Conservation (phyloP, 768 basidiomycete species). For the Inosperma sp. region DNA sequence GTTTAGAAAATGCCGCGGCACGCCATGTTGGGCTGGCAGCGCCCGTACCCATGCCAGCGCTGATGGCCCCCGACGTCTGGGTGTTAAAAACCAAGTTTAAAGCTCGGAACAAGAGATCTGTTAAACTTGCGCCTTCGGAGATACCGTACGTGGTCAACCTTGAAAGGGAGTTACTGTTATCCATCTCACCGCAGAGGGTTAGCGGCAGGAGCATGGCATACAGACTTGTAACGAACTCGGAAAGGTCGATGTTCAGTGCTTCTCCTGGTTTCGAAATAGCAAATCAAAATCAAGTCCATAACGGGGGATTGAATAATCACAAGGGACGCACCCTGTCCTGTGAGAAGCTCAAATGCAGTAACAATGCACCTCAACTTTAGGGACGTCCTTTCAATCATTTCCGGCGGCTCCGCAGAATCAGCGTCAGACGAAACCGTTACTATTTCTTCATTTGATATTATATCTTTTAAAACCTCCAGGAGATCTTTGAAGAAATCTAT, state of each 20-base stretch:
- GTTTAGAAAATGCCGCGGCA: slow-evolving; percentile 89
- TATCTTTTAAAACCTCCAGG: slow-evolving; percentile 75
- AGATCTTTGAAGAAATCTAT: slow-evolving; percentile 98
- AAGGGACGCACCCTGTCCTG: slow-evolving; percentile 75
- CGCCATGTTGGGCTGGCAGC: slow-evolving; percentile 40
- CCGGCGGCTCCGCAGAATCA: slow-evolving; percentile 12
- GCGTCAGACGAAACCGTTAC: slow-evolving; percentile 14
- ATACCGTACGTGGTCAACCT: slow-evolving; percentile 13
- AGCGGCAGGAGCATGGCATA: slow-evolving; percentile 80
- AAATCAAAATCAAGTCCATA: neutral
- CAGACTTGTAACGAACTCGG: slow-evolving; percentile 79
- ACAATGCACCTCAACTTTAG: slow-evolving; percentile 80
- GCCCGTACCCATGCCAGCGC: neutral
- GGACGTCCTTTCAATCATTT: slow-evolving; percentile 38
- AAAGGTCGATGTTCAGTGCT: slow-evolving; percentile 93
- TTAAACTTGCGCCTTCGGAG: slow-evolving; percentile 29
- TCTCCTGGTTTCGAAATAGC: slow-evolving; percentile 57
- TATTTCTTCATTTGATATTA: slow-evolving; percentile 55
- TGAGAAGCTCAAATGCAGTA: slow-evolving; percentile 95
- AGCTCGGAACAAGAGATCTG: slow-evolving; percentile 83
- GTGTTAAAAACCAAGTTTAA: slow-evolving; percentile 80
- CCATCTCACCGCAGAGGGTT: slow-evolving; percentile 61
- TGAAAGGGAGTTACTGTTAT: slow-evolving; percentile 26
- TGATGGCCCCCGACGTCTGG: slow-evolving; percentile 43
- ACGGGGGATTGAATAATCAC: slow-evolving; percentile 3